Evolutionary conservation across 108 stramenopile genomes (phyloP).

Genomic region (Conticribra guillardii): DNA sequence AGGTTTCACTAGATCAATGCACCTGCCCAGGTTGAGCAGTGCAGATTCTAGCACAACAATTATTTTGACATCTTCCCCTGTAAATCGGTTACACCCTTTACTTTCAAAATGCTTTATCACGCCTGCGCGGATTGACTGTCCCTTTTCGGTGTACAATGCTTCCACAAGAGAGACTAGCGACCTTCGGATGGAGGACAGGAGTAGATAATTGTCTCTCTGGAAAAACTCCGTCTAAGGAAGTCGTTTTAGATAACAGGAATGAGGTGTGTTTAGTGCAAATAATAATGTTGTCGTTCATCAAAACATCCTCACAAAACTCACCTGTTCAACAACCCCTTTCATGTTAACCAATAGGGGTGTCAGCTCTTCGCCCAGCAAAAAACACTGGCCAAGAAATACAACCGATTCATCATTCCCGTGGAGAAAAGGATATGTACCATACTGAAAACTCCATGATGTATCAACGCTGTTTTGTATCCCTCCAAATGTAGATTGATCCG

Average conservation of each 20-base stretch:
- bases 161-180: slow-evolving; percentile 73
- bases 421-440: slow-evolving; percentile 71
- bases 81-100: slow-evolving; percentile 35
- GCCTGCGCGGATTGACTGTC: slow-evolving; percentile 48
- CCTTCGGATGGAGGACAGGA: slow-evolving; percentile 72
- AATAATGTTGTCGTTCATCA: too few relatives aligned
- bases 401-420: slow-evolving; percentile 59
- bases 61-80: slow-evolving; percentile 53
- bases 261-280: too few relatives aligned
- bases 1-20: slow-evolving; percentile 78
- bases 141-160: slow-evolving; percentile 61
- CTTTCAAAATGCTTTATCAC: slow-evolving; percentile 41
- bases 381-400: slow-evolving; percentile 77
- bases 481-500: slow-evolving; percentile 30
- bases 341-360: slow-evolving; percentile 77
- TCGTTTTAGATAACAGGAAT: too few relatives aligned
- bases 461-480: slow-evolving; percentile 61
- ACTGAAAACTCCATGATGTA: slow-evolving; percentile 73
- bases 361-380: slow-evolving; percentile 70
- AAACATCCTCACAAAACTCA: slow-evolving; percentile 45
- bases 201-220: slow-evolving; percentile 80
- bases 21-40: slow-evolving; percentile 69
- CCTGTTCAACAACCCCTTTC: slow-evolving; percentile 74
- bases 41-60: slow-evolving; percentile 79
- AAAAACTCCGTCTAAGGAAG: slow-evolving; percentile 78